A percentile compares a stretch with the other conserved stretches of the same genome.
Evolutionary conservation across 2,329 filamentous ascomycete genomes (phyloP).

Genomic region (Fusarium pininemorale): DNA sequence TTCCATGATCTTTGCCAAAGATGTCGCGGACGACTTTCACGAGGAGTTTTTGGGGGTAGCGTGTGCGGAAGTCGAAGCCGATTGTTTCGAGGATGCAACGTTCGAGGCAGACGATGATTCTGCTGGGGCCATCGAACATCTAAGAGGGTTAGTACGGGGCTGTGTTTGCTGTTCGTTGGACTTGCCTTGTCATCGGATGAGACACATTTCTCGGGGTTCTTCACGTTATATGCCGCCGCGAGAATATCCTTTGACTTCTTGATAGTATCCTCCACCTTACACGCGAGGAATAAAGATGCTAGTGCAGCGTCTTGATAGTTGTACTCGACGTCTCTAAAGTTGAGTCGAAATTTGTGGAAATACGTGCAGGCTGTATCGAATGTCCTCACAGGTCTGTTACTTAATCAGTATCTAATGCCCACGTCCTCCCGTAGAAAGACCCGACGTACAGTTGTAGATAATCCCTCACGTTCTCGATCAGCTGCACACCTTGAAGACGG

Average conservation of each 20-base stretch:
- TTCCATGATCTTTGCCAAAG: constrained; percentile 53
- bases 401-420: background rate
- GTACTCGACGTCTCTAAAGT: constrained; percentile 86
- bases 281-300: constrained; percentile 88
- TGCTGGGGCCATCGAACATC: constrained; percentile 82
- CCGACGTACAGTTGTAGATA: constrained; percentile 74
- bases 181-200: constrained; percentile 84
- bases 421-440: background rate
- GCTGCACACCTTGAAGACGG: constrained; percentile 84
- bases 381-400: constrained; percentile 80
- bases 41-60: constrained; percentile 85
- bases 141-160: constrained; percentile 47
- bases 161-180: background rate
- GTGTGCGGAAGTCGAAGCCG: constrained; percentile 91
- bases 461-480: constrained; percentile 86
- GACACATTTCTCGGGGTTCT: constrained; percentile 71
- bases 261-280: constrained; percentile 97
- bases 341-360: constrained; percentile 91
- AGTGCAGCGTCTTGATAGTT: constrained; percentile 87
- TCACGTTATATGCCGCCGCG: constrained; percentile 88
- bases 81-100: constrained; percentile 91
- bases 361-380: constrained; percentile 92
- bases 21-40: constrained; percentile 78
- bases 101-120: constrained; percentile 88
- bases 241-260: constrained; percentile 96